phyloP scores from a whole-genome alignment of 441 rosid genomes.

The Metrosideros polymorpha region DNA sequence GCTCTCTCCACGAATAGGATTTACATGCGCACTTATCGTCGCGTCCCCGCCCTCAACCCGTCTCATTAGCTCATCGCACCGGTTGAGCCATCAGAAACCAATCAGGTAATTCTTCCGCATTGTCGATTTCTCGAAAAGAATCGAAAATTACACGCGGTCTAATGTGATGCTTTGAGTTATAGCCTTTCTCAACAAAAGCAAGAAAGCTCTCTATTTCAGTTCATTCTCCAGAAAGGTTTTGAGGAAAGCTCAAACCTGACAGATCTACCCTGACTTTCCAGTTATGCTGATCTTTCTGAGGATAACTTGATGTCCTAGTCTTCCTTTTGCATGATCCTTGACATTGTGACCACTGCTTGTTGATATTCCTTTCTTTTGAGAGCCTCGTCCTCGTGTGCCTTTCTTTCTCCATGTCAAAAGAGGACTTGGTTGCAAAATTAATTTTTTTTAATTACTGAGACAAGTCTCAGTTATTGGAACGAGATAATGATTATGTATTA shows the following conservation, averaged over 20 bases:
- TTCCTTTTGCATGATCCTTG: neutral
- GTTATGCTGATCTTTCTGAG: neutral
- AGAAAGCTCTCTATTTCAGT: neutral
- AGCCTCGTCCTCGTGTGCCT: neutral
- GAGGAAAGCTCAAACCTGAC: conserved; percentile 2
- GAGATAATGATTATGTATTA: neutral
- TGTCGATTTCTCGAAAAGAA: neutral
- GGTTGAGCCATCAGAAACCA: neutral
- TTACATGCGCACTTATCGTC: neutral
- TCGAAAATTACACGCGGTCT: neutral
- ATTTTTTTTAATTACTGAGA: neutral
- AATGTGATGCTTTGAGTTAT: neutral
- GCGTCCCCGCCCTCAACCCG: neutral
- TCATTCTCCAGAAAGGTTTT: conserved; percentile 7
- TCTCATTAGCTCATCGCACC: neutral
- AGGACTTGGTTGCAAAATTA: neutral
- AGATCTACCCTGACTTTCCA: neutral
- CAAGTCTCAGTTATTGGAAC: neutral
- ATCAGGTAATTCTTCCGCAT: neutral
- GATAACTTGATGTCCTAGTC: conserved; percentile 9
- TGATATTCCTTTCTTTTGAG: neutral
- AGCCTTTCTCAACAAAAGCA: neutral
- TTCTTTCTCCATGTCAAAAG: neutral
- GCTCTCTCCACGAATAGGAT: neutral
- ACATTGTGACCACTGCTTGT: no score